Conservation (phyloP, 78 protist genomes). For the Capsaspora owczarzaki region DNA sequence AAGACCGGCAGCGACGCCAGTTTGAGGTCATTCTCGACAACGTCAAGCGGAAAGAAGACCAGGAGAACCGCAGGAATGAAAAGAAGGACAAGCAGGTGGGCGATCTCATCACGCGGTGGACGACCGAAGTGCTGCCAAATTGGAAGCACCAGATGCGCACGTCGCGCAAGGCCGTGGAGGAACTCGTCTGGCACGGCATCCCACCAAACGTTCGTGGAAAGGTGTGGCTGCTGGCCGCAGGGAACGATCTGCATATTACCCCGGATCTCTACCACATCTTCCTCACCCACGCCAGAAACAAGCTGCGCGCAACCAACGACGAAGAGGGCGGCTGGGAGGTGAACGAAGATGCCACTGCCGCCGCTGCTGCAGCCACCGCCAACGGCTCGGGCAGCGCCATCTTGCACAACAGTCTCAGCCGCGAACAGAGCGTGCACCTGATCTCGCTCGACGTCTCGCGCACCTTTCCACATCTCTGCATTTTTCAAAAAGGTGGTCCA, state of each 20-base stretch:
- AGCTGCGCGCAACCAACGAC: background rate
- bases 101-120: background rate
- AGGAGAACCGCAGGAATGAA: background rate
- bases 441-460: conserved; percentile 51
- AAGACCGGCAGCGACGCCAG: background rate
- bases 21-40: background rate
- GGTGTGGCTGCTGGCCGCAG: conserved; percentile 60
- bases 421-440: conserved; percentile 50
- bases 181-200: conserved; percentile 44
- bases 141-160: background rate
- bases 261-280: conserved; percentile 61
- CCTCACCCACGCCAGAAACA: conserved; percentile 28
- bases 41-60: background rate
- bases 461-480: conserved; percentile 52
- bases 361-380: background rate
- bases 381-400: background rate
- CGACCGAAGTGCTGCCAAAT: background rate
- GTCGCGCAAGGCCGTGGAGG: conserved; percentile 37
- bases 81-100: background rate
- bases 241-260: conserved; percentile 64
- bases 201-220: conserved; percentile 54
- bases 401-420: conserved; percentile 19
- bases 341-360: background rate
- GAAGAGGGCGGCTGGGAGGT: background rate
- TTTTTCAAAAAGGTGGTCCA: conserved; percentile 65